A percentile compares a stretch with the other conserved stretches of the same genome.
These are phyloP conservation scores for Cordyceps fumosorosea DNA, from an alignment of 2,329 filamentous ascomycete species.

Conservation along the genomic window DNA sequence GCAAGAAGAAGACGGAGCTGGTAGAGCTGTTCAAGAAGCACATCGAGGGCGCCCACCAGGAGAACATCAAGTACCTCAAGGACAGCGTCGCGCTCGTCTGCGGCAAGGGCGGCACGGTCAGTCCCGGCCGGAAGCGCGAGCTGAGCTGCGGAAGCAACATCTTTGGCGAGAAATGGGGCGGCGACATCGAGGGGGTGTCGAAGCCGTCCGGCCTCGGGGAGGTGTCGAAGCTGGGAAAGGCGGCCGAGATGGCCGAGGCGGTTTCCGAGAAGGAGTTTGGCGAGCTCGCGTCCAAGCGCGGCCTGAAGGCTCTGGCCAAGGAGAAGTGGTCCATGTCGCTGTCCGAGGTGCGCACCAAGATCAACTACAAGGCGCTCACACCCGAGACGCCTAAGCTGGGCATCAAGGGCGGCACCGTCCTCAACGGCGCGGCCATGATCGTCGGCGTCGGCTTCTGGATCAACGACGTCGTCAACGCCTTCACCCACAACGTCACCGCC, in stretches of 20 bases:
- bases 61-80: neutral
- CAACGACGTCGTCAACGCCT: neutral
- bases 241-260: neutral
- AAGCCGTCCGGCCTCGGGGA: neutral
- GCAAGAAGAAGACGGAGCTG: neutral
- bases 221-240: neutral
- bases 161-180: neutral
- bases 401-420: neutral
- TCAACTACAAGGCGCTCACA: neutral
- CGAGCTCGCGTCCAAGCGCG: neutral
- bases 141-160: neutral
- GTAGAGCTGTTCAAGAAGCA: neutral
- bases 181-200: neutral
- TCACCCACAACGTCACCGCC: neutral
- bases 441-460: neutral
- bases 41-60: neutral
- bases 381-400: neutral
- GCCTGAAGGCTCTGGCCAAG: neutral
- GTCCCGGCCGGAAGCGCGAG: neutral
- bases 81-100: neutral
- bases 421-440: neutral
- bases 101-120: neutral
- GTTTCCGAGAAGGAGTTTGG: neutral
- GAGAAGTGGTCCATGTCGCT: neutral
- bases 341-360: neutral